Base-by-base conservation (phyloP, 23 red algal species). In the Gracilaria domingensis region DNA sequence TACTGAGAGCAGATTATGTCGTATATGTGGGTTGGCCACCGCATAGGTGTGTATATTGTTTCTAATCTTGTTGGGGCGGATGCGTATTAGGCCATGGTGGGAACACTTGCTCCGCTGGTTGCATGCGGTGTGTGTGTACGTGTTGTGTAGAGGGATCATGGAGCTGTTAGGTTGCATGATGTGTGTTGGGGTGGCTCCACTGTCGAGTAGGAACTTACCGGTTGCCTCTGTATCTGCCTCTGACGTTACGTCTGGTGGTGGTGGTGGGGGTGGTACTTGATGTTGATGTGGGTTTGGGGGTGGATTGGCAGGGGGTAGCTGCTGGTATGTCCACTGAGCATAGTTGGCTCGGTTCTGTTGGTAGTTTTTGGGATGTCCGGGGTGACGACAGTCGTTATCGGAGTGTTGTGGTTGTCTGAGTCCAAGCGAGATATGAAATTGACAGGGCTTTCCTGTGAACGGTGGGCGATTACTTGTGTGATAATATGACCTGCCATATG, bases 331-430 rank as follows among this genome's bases (percentile, higher is more conserved):
- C 16, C 18, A n/a, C 14, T 58, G 54, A 16, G 14, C 20, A 16
- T 58, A 58, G 54, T 58, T 18, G 2, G 54, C 54, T 51, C 8
- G 48, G 8, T 51, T 8, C 20, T 58, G 42, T 45, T 45, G 42
- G 5, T 58, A 16, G 2, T 58, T 5, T 12, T 58, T n/a, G 14
- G 4, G 2, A 18, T 45, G 2, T 16, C 61, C 61, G 6, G 44
- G 50, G 50, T 82, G 79, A 32, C 54, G 45, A 45, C 79, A 82
- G 60, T 82, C 2, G 25, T 24, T 14, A 32, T 82, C 79, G 8
- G 79, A 61, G 0, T 82, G 79, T 45, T 45, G 42, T 11, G 42
- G 42, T 11, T n/a, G n/a, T n/a, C 4, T 45, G 42, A 45, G 4
- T 7, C 42, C 42, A 7, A 45, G 11, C 11, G 42, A 45, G 11